Percentiles rank a stretch among this genome's conserved stretches.
Conservation (phyloP, 2,329 filamentous ascomycete genomes). For the Pestalotiopsis sp. region DNA sequence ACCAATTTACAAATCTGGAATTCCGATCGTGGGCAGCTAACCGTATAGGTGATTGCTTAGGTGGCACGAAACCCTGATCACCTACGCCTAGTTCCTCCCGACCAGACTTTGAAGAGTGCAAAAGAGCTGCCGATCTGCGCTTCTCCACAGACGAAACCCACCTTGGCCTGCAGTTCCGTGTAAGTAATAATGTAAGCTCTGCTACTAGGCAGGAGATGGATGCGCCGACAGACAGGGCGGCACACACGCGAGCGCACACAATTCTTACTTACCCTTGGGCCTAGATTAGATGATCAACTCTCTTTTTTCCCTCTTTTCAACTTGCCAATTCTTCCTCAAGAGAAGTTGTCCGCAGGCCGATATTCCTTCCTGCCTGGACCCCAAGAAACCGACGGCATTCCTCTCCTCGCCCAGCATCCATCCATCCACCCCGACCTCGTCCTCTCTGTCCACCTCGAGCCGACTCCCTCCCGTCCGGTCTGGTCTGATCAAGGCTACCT, state of each 20-base stretch:
- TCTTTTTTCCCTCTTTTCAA: neutral
- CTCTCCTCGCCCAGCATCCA: neutral
- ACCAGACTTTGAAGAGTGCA: neutral
- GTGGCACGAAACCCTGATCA: slow-evolving; percentile 4
- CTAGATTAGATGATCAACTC: neutral
- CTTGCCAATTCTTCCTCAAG: neutral
- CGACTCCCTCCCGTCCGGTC: neutral
- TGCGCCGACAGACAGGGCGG: neutral
- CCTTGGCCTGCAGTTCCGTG: neutral
- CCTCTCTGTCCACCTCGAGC: neutral
- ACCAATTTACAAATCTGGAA: neutral
- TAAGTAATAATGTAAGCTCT: neutral
- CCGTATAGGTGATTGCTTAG: too few species aligned
- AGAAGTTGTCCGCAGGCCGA: neutral
- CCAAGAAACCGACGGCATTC: neutral
- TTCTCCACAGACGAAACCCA: neutral
- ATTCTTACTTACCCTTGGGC: neutral
- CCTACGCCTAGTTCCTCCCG: neutral
- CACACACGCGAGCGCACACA: neutral
- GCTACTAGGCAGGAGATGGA: neutral
- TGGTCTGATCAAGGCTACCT: neutral
- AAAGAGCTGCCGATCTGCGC: neutral
- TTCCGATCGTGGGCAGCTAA: too few species aligned
- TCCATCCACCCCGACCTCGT: neutral
- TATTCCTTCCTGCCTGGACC: neutral